Base-by-base conservation (phyloP, 1,139 yeast species). In the Yamadazyma songkhlaensis region DNA sequence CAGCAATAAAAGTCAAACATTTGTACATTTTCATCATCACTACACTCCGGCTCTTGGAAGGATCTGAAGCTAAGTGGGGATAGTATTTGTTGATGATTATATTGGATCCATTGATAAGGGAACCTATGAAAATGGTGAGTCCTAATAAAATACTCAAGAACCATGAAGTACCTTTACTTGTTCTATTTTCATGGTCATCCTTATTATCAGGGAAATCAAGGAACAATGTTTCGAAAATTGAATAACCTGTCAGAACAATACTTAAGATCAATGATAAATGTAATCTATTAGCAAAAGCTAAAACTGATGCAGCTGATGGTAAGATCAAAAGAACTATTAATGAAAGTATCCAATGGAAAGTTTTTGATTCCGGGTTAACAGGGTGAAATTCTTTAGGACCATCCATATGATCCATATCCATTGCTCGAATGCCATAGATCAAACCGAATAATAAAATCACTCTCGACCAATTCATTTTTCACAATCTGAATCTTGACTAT, bases 121-220 rank as follows among this genome's bases (percentile, higher is more conserved):
- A 65, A 0, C 87, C 89, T 24, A 74, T 49, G 40, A 81, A 72
- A 1, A 81, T 62, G 0, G 77, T 67, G 2, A 59, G 47, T 3
- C 72, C 74, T 32, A 74, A 62, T 26, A 79, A 59, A 10, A 72
- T 52, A 21, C 73, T 56, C 30, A 82, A 57, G 48, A 81, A 76
- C 80, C 83, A 77, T 10, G 78, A 74, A 2, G 88, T 77, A 0
- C 87, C 88, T 41, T 76, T 67, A 17, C 84, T 77, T 1, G 87
- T 78, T 42, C 74, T 59, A 54, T 81, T 82, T 52, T 83, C 90
- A 44, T 80, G 79, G 35, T 80, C 80, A 39, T 74, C 69, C 17
- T 64, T 62, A 39, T 61, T 61, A 55, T 83, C 90, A 0, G 85
- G 81, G 51, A 81, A 84, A 38, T 74, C 63, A 12, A 82, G 62